Conservation (phyloP, 495 filamentous ascomycete species). For the Podospora pseudoanserina region DNA sequence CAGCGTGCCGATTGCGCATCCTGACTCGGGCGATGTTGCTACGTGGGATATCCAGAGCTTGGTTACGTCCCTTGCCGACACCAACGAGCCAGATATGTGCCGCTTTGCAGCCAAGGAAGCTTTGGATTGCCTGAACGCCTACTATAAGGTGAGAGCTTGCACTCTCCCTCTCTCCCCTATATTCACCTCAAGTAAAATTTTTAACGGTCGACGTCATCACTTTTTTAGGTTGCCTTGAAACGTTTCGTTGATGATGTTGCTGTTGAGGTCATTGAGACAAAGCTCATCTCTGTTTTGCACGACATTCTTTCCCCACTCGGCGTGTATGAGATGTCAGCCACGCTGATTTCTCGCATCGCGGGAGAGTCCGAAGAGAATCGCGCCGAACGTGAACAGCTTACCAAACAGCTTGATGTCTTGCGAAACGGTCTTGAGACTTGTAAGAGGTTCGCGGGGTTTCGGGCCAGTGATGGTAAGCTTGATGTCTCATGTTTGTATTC, state of each 20-base stretch:
- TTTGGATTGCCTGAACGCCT: slow-evolving; percentile 49
- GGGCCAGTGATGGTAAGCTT: slow-evolving; percentile 16
- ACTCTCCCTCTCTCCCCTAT: no score
- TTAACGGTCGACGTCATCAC: no score
- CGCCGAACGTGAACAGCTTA: slow-evolving; percentile 47
- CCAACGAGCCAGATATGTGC: slow-evolving; percentile 37
- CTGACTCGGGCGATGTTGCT: no score
- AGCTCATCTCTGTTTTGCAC: slow-evolving; percentile 47
- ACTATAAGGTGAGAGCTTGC: slow-evolving; percentile 39
- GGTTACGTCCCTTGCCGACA: slow-evolving; percentile 17
- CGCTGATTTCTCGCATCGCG: slow-evolving; percentile 47
- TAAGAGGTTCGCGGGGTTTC: slow-evolving; percentile 40
- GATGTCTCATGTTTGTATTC: no score
- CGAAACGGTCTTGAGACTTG: slow-evolving; percentile 47
- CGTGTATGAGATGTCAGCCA: slow-evolving; percentile 43
- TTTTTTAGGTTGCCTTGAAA: slow-evolving; percentile 53
- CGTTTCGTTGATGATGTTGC: slow-evolving; percentile 62
- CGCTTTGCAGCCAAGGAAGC: slow-evolving; percentile 44
- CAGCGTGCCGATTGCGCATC: no score
- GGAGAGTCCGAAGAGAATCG: slow-evolving; percentile 53
- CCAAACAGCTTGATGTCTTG: slow-evolving; percentile 50
- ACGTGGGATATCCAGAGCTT: no score
- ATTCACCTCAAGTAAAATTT: no score
- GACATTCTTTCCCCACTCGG: slow-evolving; percentile 43
- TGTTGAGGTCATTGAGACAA: slow-evolving; percentile 56